Evolutionary conservation across 352 stramenopile species (phyloP), one percentile per base, ranked within the genome.

Genomic region (Phytophthora syringae): DNA sequence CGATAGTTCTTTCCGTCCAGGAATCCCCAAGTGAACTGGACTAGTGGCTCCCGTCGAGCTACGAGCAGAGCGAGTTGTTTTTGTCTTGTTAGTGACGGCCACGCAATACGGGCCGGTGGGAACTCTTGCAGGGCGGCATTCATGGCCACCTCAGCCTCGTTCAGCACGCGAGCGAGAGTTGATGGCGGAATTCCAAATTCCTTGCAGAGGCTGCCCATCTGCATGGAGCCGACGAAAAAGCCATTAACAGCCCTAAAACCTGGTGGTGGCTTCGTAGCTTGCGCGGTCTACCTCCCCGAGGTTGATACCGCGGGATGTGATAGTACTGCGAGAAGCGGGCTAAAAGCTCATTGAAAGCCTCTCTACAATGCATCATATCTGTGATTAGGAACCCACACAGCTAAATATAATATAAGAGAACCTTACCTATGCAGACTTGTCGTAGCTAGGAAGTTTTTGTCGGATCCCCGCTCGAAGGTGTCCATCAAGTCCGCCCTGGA

Each of bases 21-120:
- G 21, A 48, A 48, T 2, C 44, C 44, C 44, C 44, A 51, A 12
- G 44, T 36, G 24, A 51, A 51, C 9, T 51, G 44, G 0, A 51
- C 6, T 7, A 51, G 11, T 9, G 21, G 22, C 6, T 51, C 22
- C 12, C 44, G 13, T 0, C 21, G 2, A n/a, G n/a, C n/a, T n/a
- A n/a, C n/a, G n/a, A n/a, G n/a, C n/a, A n/a, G n/a, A n/a, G n/a
- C n/a, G n/a, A 51, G 13, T 2, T 21, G 10, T 18, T 51, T 51
- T 34, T 51, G 44, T 9, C 44, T 21, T 13, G 25, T 11, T 10
- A 32, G 16, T 34, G 43, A 50, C 20, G 43, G 43, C 22, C 43
- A 50, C 9, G 9, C 43, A 18, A 50, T 50, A 13, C 43, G 43
- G 7, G 43, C 43, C 15, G 43, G 43, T 10, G 4, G 15, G 9